These are phyloP conservation scores for Globisporangium spinosum DNA, from an alignment of 352 stramenopile species.

Conservation along the genomic window DNA sequence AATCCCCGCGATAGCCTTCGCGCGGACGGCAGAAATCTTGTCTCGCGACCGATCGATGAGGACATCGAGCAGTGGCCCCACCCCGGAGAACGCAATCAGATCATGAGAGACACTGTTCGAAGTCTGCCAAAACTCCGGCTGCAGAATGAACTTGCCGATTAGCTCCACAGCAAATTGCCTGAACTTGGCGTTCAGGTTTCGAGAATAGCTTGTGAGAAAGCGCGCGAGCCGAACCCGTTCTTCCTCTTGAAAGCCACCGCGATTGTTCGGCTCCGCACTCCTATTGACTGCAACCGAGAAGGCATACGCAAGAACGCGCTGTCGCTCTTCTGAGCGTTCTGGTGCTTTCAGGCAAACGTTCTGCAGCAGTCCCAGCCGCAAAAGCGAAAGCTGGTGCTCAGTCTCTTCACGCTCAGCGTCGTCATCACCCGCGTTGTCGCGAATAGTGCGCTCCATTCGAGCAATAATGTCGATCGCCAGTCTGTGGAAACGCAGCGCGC, in stretches of 20 bases:
- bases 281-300: slow-evolving; percentile 40
- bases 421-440: slow-evolving; percentile 17
- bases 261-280: slow-evolving; percentile 3
- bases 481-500: slow-evolving; percentile 63
- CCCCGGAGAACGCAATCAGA: slow-evolving; percentile 43
- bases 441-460: slow-evolving; percentile 28
- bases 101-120: slow-evolving; percentile 22
- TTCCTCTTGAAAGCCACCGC: slow-evolving; percentile 36
- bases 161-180: slow-evolving; percentile 81
- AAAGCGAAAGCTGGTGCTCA: slow-evolving; percentile 36
- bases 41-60: slow-evolving; percentile 71
- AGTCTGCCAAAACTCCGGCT: slow-evolving; percentile 56
- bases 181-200: slow-evolving; percentile 69
- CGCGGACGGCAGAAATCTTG: slow-evolving; percentile 75
- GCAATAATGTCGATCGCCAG: slow-evolving; percentile 50
- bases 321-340: slow-evolving; percentile 64
- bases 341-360: slow-evolving; percentile 77
- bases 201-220: slow-evolving; percentile 76
- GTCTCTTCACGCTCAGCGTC: slow-evolving; percentile 30
- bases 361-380: slow-evolving; percentile 59
- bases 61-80: slow-evolving; percentile 60
- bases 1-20: slow-evolving; percentile 77
- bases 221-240: slow-evolving; percentile 56
- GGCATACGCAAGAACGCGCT: slow-evolving; percentile 55
- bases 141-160: slow-evolving; percentile 56